Evolutionary conservation across 441 rosid genomes (phyloP), one percentile per base, ranked within the genome.

Genomic region (Populus hybrid): DNA sequence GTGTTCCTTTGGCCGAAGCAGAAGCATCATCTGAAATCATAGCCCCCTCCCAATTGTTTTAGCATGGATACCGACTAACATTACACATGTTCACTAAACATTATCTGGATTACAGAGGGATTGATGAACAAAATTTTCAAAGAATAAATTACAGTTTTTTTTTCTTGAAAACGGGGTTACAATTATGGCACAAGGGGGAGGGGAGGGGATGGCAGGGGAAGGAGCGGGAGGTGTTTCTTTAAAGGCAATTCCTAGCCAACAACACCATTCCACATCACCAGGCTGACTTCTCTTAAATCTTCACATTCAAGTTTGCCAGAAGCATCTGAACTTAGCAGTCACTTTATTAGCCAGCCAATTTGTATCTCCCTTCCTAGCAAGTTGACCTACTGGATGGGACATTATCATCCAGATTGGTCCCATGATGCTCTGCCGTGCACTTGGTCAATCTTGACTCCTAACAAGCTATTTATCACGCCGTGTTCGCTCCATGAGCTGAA

Each of bases 401-500:
- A 64, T 30, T 24, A 53, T 20, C 71, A 69, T 70, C 40, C 23
- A 28, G 67, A 66, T 68, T 74, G 30, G 32, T 77, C 23, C 67
- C 16, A 21, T 18, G 75, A 35, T 35, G 24, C 53, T 74, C 38
- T 65, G 73, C 76, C 36, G 18, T 42, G 57, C 40, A 38, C 53
- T 46, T 4, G 14, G 70, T 71, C 82, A 72, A 71, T 66, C 75
- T 64, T 30, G 40, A 61, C 26, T 28, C 28, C 70, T 11, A 3
- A 32, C 18, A 10, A 65, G 32, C 72, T 65, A 10, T 68, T 59
- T 73, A 53, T 90, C 87, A 88, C 5, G 94, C 85, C 67, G 80
- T 83, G 53, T 89, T 83, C 21, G 94, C 77, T 75, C 89, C 92
- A 10, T 84, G 90, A 79, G 86, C 82, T 20, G 98, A 88, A 63